Conservation (phyloP, 129 eudicot species). For the Lactuca saligna region DNA sequence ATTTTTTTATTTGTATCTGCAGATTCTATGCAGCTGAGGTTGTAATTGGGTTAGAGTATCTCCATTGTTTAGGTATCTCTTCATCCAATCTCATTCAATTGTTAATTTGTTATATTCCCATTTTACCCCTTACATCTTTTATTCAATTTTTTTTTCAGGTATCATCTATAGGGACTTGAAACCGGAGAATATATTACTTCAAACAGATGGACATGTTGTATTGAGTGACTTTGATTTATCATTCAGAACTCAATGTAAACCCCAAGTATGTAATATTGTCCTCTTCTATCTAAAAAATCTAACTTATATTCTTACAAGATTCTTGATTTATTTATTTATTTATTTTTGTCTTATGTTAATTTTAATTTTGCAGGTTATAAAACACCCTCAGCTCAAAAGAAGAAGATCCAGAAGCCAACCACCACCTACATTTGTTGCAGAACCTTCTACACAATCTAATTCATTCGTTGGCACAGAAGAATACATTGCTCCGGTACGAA, state of each 20-base stretch:
- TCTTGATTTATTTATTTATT: background rate
- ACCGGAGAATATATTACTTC: slow-evolving; percentile 94
- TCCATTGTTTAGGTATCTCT: slow-evolving; percentile 88
- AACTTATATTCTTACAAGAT: background rate
- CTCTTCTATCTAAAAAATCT: slow-evolving; percentile 1
- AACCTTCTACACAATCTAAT: slow-evolving; percentile 85
- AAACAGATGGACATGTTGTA: slow-evolving; percentile 81
- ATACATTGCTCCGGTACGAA: slow-evolving; percentile 95
- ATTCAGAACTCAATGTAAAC: slow-evolving; percentile 79
- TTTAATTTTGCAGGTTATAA: slow-evolving; percentile 60
- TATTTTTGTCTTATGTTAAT: background rate
- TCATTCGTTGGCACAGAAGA: slow-evolving; percentile 99
- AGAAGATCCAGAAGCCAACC: slow-evolving; percentile 70
- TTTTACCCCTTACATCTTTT: background rate
- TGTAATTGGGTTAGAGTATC: slow-evolving; percentile 91
- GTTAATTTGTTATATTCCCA: background rate
- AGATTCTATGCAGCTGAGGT: slow-evolving; percentile 99
- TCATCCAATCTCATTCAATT: background rate
- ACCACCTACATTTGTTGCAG: slow-evolving; percentile 86
- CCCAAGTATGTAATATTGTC: slow-evolving; percentile 61
- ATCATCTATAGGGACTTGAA: slow-evolving; percentile 91
- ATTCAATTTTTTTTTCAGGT: slow-evolving; percentile 42
- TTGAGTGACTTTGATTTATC: slow-evolving; percentile 94
- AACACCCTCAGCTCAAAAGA: slow-evolving; percentile 61
- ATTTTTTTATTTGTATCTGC: slow-evolving; percentile 7